phyloP scores from a whole-genome alignment of 352 stramenopile genomes.

The Saprolegnia diclina region DNA sequence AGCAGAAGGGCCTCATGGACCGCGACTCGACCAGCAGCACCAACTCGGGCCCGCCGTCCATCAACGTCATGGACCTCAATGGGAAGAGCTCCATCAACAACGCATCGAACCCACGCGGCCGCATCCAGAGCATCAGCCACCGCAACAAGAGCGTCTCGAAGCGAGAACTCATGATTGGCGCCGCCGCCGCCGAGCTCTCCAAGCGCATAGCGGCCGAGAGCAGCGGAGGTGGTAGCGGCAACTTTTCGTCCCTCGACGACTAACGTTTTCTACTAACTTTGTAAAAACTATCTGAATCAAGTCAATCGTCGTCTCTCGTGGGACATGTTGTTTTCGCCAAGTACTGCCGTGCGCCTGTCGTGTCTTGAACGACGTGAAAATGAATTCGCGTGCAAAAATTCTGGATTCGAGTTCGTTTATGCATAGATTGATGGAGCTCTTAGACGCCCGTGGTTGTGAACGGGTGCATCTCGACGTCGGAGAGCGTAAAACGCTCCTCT shows the following conservation, averaged over 20 bases:
- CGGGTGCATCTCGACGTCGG: too few relatives aligned
- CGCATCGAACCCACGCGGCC: slow-evolving; percentile 42
- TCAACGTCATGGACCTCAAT: slow-evolving; percentile 31
- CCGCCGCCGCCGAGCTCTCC: slow-evolving; percentile 69
- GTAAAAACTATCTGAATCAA: too few relatives aligned
- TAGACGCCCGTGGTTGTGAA: too few relatives aligned
- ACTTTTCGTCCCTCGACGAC: background rate
- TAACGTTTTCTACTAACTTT: background rate
- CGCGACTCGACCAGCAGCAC: slow-evolving; percentile 34
- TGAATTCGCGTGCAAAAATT: too few relatives aligned
- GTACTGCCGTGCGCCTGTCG: too few relatives aligned
- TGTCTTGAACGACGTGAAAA: too few relatives aligned
- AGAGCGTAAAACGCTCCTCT: too few relatives aligned
- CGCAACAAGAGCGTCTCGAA: slow-evolving; percentile 53
- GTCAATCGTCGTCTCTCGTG: too few relatives aligned
- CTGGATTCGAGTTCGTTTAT: too few relatives aligned
- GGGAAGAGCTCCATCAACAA: slow-evolving; percentile 39
- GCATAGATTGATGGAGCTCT: too few relatives aligned
- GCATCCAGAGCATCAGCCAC: slow-evolving; percentile 34
- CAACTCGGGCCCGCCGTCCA: slow-evolving; percentile 21
- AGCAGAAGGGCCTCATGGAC: slow-evolving; percentile 42
- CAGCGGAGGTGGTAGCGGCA: background rate
- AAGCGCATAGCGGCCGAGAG: slow-evolving; percentile 58
- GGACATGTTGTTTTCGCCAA: too few relatives aligned
- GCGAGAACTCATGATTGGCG: slow-evolving; percentile 80